Conservation (phyloP, 805 yeast species). For the Lipomyces sp. region DNA sequence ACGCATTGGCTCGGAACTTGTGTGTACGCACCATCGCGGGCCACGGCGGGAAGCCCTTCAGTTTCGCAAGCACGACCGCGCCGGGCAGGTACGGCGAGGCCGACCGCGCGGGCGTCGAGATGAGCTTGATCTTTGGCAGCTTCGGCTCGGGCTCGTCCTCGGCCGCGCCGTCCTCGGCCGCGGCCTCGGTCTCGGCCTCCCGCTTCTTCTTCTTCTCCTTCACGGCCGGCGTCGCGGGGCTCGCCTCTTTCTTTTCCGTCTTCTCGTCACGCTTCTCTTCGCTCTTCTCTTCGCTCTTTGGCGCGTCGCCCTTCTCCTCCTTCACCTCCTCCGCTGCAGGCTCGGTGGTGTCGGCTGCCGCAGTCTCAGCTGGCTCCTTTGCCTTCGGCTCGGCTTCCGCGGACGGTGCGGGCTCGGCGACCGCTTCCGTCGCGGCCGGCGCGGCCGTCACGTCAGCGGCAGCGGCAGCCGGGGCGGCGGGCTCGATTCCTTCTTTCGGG, state of each 20-base stretch:
- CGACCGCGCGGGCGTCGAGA: not conserved
- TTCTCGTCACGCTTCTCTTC: not conserved
- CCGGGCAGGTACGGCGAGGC: constrained; percentile 44
- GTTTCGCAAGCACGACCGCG: constrained; percentile 66
- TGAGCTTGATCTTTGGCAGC: constrained; percentile 1
- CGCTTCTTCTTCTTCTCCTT: not conserved
- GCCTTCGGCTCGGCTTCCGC: too few relatives aligned
- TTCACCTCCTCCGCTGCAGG: constrained; percentile 1
- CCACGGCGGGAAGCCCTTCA: constrained; percentile 88
- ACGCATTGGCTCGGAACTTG: not conserved
- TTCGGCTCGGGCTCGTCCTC: not conserved
- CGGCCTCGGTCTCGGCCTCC: not conserved
- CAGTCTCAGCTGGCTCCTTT: too few relatives aligned
- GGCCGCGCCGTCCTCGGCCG: not conserved
- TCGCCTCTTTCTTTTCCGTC: not conserved
- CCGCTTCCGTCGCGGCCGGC: too few relatives aligned
- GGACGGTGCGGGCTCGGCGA: too few relatives aligned
- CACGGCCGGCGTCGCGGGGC: not conserved
- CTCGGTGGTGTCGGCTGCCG: constrained; percentile 2
- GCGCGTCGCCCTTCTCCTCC: not conserved
- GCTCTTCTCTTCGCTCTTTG: too few relatives aligned
- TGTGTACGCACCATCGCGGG: constrained; percentile 63
- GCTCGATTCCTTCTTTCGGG: too few relatives aligned
- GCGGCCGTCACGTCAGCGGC: too few relatives aligned
- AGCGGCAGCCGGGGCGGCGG: too few relatives aligned